phyloP scores from a whole-genome alignment of 208 protist genomes.

The Trypanosoma platydactyli region DNA sequence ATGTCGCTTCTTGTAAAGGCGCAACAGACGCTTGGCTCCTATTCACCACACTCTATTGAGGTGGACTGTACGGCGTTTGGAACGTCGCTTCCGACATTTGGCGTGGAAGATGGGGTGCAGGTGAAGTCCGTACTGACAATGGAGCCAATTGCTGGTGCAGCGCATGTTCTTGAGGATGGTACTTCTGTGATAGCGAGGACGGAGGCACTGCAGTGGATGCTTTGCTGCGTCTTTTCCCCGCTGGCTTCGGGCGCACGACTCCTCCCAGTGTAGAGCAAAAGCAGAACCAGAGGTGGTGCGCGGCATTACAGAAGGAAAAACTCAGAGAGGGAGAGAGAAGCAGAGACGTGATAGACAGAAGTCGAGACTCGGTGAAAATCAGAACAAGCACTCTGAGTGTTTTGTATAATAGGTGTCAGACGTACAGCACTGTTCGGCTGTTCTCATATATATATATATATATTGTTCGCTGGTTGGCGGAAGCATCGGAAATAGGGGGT shows the following conservation, averaged over 20 bases:
- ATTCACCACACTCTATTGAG: constrained; percentile 73
- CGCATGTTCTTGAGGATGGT: constrained; percentile 68
- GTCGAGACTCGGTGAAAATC: not conserved
- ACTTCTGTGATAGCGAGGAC: constrained; percentile 47
- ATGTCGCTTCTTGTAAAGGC: constrained; percentile 53
- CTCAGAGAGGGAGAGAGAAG: not conserved
- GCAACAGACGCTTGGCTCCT: constrained; percentile 63
- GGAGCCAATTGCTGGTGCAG: constrained; percentile 47
- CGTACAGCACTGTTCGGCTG: too few species aligned
- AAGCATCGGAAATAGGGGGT: not conserved
- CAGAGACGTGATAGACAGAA: not conserved
- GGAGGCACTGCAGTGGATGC: constrained; percentile 79
- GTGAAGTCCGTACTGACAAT: constrained; percentile 53
- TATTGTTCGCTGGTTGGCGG: not conserved
- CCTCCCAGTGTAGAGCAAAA: constrained; percentile 40
- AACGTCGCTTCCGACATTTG: constrained; percentile 42
- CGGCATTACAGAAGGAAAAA: too few species aligned
- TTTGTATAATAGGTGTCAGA: not conserved
- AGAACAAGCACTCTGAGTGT: not conserved
- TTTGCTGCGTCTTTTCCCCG: constrained; percentile 84
- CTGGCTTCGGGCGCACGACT: constrained; percentile 58
- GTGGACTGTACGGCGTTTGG: constrained; percentile 55
- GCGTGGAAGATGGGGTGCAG: constrained; percentile 42
- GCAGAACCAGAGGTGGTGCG: not conserved
- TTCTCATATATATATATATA: constrained; percentile 19